These are phyloP conservation scores for Penicillium hesseltinei DNA, from an alignment of 2,329 filamentous ascomycete species.

Conservation along the genomic window DNA sequence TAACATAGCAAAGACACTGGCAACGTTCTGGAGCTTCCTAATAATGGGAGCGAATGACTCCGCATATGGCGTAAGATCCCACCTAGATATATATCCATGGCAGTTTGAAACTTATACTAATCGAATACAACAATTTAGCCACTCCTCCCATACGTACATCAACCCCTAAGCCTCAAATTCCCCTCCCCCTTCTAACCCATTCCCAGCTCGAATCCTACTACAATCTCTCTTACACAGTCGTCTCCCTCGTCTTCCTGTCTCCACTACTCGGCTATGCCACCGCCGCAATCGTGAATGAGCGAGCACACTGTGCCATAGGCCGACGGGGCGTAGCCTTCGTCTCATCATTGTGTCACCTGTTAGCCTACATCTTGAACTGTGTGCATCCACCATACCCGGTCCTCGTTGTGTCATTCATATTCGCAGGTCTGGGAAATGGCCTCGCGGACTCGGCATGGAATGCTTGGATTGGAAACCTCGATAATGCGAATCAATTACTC, in stretches of 20 bases:
- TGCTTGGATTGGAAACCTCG: slow-evolving; percentile 68
- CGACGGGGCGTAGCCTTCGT: slow-evolving; percentile 70
- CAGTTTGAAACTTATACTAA: not conserved
- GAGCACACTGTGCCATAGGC: slow-evolving; percentile 50
- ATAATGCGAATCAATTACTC: slow-evolving; percentile 68
- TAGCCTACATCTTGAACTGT: slow-evolving; percentile 49
- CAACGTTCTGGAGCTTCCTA: slow-evolving; percentile 57
- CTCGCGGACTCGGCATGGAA: slow-evolving; percentile 57
- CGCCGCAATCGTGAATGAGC: slow-evolving; percentile 46
- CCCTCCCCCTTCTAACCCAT: slow-evolving; percentile 30
- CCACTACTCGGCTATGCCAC: slow-evolving; percentile 50
- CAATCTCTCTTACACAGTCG: slow-evolving; percentile 43
- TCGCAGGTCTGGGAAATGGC: slow-evolving; percentile 71
- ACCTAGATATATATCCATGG: too few species aligned
- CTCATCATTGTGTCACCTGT: slow-evolving; percentile 46
- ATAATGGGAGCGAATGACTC: slow-evolving; percentile 58
- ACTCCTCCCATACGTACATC: slow-evolving; percentile 4
- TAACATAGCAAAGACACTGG: slow-evolving; percentile 48
- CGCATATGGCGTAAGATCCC: slow-evolving; percentile 48
- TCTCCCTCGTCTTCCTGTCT: slow-evolving; percentile 49
- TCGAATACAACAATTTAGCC: not conserved
- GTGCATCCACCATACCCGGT: slow-evolving; percentile 69
- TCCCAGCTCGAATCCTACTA: slow-evolving; percentile 47
- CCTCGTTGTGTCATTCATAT: slow-evolving; percentile 62
- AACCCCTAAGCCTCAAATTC: not conserved